Evolutionary conservation across 306 rosid genomes (phyloP).

Genomic region (Potentilla sterilis): DNA sequence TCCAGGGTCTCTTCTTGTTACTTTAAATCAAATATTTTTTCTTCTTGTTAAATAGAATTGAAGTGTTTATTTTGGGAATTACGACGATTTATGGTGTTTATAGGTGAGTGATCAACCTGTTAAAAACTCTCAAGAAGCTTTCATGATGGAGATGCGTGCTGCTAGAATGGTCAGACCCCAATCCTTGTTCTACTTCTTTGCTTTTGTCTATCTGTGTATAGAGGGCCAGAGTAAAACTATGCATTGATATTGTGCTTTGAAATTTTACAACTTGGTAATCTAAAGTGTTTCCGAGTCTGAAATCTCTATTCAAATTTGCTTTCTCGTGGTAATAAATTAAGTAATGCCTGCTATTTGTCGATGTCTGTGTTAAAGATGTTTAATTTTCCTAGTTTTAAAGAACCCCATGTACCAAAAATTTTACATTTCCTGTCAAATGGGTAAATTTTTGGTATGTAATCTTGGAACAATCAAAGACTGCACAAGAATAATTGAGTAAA

Average conservation of each 20-base stretch:
- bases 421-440: neutral
- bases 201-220: neutral
- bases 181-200: neutral
- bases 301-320: neutral
- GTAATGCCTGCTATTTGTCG: neutral
- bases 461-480: neutral
- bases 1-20: conserved; percentile 48
- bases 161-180: conserved; percentile 63
- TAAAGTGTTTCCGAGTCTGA: neutral
- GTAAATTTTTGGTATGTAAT: neutral
- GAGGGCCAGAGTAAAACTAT: neutral
- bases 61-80: neutral
- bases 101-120: conserved; percentile 87
- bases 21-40: neutral
- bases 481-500: neutral
- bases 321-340: neutral
- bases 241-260: neutral
- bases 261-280: neutral
- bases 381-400: neutral
- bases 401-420: neutral
- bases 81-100: conserved; percentile 1
- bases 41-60: neutral
- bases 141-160: conserved; percentile 94
- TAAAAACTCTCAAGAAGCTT: conserved; percentile 84
- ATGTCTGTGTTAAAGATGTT: neutral